These are phyloP conservation scores for Plasmodium fragile DNA, from an alignment of 169 alveolate genomes.

Conservation along the genomic window DNA sequence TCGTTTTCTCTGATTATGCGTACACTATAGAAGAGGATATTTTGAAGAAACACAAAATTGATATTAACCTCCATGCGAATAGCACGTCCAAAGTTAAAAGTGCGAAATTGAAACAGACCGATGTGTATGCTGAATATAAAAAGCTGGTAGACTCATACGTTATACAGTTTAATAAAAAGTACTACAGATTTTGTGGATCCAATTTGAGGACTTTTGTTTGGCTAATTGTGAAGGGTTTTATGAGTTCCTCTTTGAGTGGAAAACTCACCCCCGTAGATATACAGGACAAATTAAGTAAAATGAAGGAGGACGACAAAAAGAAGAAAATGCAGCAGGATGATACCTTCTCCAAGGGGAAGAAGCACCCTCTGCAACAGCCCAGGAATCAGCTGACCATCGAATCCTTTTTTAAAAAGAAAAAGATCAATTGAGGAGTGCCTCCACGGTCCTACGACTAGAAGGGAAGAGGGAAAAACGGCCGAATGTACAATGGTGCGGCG, in stretches of 20 bases:
- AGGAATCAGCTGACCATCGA: slow-evolving; percentile 60
- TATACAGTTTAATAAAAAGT: slow-evolving; percentile 44
- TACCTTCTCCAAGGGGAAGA: slow-evolving; percentile 28
- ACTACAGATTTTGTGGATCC: slow-evolving; percentile 32
- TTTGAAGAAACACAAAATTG: slow-evolving; percentile 30
- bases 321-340: slow-evolving; percentile 37
- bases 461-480: background rate
- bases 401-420: slow-evolving; percentile 67
- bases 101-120: slow-evolving; percentile 13
- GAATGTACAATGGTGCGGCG: background rate
- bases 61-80: background rate
- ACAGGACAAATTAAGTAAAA: slow-evolving; percentile 28
- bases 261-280: slow-evolving; percentile 44
- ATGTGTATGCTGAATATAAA: slow-evolving; percentile 46
- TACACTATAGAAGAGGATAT: slow-evolving; percentile 35
- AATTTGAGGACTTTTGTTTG: slow-evolving; percentile 61
- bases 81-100: background rate
- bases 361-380: slow-evolving; percentile 38
- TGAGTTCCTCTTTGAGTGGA: slow-evolving; percentile 27
- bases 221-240: slow-evolving; percentile 70
- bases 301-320: slow-evolving; percentile 29
- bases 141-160: slow-evolving; percentile 28
- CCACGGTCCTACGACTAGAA: background rate
- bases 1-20: slow-evolving; percentile 49
- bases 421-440: background rate